These are phyloP conservation scores for Talaromyces sp. DNA, from an alignment of 2,329 filamentous ascomycete genomes.

Conservation along the genomic window DNA sequence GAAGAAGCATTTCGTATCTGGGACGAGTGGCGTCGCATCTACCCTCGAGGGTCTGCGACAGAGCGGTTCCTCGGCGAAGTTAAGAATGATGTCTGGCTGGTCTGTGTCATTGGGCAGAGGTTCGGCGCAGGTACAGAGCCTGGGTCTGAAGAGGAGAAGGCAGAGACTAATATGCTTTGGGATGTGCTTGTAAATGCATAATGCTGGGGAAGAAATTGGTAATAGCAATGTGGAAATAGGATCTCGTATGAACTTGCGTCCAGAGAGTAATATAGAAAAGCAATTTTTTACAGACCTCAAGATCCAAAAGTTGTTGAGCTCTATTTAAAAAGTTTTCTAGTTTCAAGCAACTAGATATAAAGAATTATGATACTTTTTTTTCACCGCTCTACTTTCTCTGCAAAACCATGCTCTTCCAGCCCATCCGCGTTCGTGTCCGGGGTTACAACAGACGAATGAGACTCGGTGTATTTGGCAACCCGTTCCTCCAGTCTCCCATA, in stretches of 20 bases:
- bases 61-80: slow-evolving; percentile 64
- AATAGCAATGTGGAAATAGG: not conserved
- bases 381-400: slow-evolving; percentile 30
- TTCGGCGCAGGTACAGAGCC: slow-evolving; percentile 37
- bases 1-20: slow-evolving; percentile 97
- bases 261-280: not conserved
- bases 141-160: slow-evolving; percentile 32
- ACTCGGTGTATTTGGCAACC: slow-evolving; percentile 42
- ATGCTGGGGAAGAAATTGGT: not conserved
- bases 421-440: slow-evolving; percentile 47
- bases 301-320: not conserved
- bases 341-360: not conserved
- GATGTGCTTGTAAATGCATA: slow-evolving; percentile 22
- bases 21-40: slow-evolving; percentile 87
- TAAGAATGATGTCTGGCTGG: slow-evolving; percentile 72
- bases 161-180: slow-evolving; percentile 37
- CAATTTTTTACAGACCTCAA: not conserved
- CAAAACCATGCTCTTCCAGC: slow-evolving; percentile 53
- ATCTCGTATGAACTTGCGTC: not conserved
- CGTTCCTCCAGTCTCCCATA: slow-evolving; percentile 57
- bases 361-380: not conserved
- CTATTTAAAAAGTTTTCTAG: not conserved
- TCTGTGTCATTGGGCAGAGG: slow-evolving; percentile 58
- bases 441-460: slow-evolving; percentile 44
- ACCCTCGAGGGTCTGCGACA: slow-evolving; percentile 66